Conservation (phyloP, 352 stramenopile species). For the Globisporangium recalcitrans region DNA sequence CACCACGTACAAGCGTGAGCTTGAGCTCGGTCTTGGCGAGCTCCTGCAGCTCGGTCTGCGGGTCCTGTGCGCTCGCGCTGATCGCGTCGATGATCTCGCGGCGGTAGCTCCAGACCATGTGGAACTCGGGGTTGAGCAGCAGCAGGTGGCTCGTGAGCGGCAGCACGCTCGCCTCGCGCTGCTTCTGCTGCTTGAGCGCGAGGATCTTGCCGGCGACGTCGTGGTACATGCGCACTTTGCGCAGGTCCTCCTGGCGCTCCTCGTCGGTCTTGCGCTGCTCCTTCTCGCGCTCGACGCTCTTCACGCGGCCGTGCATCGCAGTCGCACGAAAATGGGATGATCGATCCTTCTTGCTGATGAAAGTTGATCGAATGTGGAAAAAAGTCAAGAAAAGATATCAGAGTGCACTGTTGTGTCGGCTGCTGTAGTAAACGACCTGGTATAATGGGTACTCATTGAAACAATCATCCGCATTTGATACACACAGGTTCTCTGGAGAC, state of each 20-base stretch:
- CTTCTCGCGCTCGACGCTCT: constrained; percentile 71
- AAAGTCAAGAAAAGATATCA: too few relatives aligned
- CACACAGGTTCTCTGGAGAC: too few relatives aligned
- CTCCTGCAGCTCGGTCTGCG: constrained; percentile 29
- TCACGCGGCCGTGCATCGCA: constrained; percentile 78
- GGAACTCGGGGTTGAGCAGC: constrained; percentile 95
- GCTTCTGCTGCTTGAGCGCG: constrained; percentile 45
- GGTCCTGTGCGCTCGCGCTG: constrained; percentile 21
- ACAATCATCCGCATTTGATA: too few relatives aligned
- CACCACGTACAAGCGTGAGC: constrained; percentile 56
- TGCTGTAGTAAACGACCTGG: too few relatives aligned
- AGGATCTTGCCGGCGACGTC: constrained; percentile 71
- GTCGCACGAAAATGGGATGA: too few relatives aligned
- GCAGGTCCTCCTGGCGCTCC: constrained; percentile 55
- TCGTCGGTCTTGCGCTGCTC: constrained; percentile 59
- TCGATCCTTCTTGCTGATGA: neutral
- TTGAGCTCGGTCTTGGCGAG: constrained; percentile 85
- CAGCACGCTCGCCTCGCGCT: constrained; percentile 51
- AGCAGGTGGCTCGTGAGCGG: constrained; percentile 91
- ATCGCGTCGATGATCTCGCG: constrained; percentile 85
- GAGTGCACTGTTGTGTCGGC: too few relatives aligned
- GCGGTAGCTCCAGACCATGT: constrained; percentile 96
- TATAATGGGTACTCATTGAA: too few relatives aligned
- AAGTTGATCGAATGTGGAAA: neutral
- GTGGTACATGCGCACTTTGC: constrained; percentile 70